A percentile compares a stretch with the other conserved stretches of the same genome.
Evolutionary conservation across 129 eudicot species (phyloP).

Genomic region (Calendula officinalis): DNA sequence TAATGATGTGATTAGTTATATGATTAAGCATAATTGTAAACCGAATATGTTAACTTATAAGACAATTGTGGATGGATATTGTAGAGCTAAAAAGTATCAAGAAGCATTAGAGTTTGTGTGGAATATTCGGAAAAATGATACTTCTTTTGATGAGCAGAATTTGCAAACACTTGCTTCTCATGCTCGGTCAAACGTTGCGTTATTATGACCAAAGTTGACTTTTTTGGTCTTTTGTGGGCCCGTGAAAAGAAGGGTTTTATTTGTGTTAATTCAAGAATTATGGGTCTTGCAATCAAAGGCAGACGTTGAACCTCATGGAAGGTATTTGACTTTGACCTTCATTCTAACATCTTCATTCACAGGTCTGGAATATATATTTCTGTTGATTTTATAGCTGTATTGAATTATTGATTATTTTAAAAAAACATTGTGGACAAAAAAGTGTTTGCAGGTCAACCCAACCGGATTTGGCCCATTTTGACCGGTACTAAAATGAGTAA

Average conservation of each 20-base stretch:
- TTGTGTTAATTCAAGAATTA: conserved; percentile 26
- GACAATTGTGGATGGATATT: conserved; percentile 79
- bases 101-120: conserved; percentile 87
- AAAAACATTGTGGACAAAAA: too few relatives aligned
- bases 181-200: conserved; percentile 51
- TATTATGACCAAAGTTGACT: conserved; percentile 18
- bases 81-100: conserved; percentile 67
- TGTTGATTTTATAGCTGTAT: background rate
- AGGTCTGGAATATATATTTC: background rate
- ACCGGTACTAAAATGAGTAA: background rate
- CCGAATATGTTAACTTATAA: conserved; percentile 90
- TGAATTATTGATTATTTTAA: background rate
- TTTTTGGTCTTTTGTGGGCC: conserved; percentile 5
- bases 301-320: conserved; percentile 19
- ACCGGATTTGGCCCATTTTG: background rate
- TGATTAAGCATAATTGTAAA: conserved; percentile 77
- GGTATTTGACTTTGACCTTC: conserved; percentile 17
- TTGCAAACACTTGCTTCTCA: conserved; percentile 55
- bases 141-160: conserved; percentile 47
- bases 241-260: background rate
- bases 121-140: conserved; percentile 56
- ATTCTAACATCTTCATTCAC: background rate
- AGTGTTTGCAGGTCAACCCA: background rate
- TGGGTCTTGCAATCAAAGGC: conserved; percentile 15
- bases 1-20: conserved; percentile 74